Evolutionary conservation across 176 grass and related monocot genomes (phyloP), one percentile per base, ranked within the genome.

Genomic region (Poa annua): DNA sequence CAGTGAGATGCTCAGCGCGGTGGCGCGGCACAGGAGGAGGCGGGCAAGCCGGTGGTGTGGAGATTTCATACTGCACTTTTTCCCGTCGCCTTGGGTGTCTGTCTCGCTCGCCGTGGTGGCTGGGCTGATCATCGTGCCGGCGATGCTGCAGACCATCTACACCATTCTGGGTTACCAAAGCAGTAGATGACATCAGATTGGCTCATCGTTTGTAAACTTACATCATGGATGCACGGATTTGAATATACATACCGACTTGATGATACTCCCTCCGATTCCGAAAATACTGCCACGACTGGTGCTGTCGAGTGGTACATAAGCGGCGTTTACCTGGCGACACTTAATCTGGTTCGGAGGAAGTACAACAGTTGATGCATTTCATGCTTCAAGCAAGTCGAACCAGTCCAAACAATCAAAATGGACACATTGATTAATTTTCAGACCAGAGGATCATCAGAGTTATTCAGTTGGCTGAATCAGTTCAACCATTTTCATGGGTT

Each of bases 21-120:
- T 88, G 11, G 74, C 29, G 10, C 12, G 17, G 0, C 86, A 88
- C 76, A 61, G 76, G 17, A 42, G 35, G 2, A 20, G 69, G 7
- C n/a, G 5, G 13, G 19, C 68, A 4, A 78, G 72, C 22, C 3
- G 44, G 0, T 88, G 86, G 79, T 86, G 71, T 7, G 90, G 86
- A 0, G 79, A 81, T 0, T 82, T 85, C n/a, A 81, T 79, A 62
- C 83, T 85, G 29, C 66, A 86, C 24, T 86, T 86, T 60, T 76
- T 88, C 82, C 82, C 89, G 25, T 85, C 82, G 10, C 89, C 85
- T 10, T 88, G 89, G 85, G 79, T 91, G 9, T 66, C 78, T n/a
- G 35, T 91, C 38, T 78, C 78, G 0, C 77, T 88, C 11, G 49
- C 33, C 20, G 78, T 29, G 0, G 89, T 86, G 0, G 70, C 7